These are phyloP conservation scores for Dryadomyces quercivorus DNA, from an alignment of 2,329 filamentous ascomycete species.

Conservation along the genomic window DNA sequence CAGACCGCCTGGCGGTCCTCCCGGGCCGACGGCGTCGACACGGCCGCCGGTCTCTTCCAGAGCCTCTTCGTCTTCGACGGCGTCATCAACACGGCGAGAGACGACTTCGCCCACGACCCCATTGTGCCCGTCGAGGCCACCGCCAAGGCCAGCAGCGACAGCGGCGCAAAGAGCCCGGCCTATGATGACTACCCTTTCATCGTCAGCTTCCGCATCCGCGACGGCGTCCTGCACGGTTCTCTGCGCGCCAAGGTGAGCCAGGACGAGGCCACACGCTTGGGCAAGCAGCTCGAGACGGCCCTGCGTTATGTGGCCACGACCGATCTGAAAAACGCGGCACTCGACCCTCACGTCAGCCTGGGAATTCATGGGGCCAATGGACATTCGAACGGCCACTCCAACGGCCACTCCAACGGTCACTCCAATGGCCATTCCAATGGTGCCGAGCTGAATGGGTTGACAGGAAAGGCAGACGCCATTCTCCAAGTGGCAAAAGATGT, in stretches of 20 bases:
- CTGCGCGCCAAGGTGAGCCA: constrained; percentile 11
- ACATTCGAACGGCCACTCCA: not conserved
- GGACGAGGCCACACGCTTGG: constrained; percentile 2
- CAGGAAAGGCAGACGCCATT: constrained; percentile 5
- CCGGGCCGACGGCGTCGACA: constrained; percentile 1
- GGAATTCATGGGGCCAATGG: not conserved
- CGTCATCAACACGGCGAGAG: constrained; percentile 1
- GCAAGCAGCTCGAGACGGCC: constrained; percentile 4
- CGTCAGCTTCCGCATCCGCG: constrained; percentile 13
- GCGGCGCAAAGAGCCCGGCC: not conserved
- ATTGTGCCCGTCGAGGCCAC: not conserved
- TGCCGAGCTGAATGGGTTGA: not conserved
- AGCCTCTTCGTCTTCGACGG: constrained; percentile 17
- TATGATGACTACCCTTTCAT: constrained; percentile 17
- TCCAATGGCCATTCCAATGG: not conserved
- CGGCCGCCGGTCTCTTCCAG: constrained; percentile 12
- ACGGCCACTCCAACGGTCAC: not conserved
- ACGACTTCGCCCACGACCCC: too few relatives aligned
- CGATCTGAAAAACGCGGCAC: not conserved
- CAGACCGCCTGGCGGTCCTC: constrained; percentile 15
- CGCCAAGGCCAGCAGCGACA: not conserved
- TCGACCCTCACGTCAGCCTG: constrained; percentile 1
- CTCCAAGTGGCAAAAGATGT: constrained; percentile 10
- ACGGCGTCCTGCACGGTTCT: constrained; percentile 10
- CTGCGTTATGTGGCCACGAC: not conserved